Evolutionary conservation across 768 basidiomycete species (phyloP).

Genomic region (Serendipita indica): DNA sequence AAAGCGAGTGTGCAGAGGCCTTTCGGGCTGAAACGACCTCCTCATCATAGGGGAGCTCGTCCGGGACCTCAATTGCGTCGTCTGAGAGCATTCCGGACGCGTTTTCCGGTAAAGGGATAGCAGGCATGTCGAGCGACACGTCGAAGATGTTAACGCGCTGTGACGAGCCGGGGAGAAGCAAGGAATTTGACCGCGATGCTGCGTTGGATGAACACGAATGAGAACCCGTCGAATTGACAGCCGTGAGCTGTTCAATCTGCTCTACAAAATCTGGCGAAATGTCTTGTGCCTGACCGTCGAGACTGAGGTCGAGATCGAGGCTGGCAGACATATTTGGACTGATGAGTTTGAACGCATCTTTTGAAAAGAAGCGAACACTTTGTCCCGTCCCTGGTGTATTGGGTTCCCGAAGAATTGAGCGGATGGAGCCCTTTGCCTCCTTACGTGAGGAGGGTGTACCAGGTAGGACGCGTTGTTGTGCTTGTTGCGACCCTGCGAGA

Average conservation of each 20-base stretch:
- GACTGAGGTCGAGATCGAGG: constrained; percentile 7
- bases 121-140: constrained; percentile 40
- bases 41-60: no score
- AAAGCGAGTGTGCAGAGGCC: not conserved
- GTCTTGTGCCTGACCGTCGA: not conserved
- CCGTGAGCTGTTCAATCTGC: constrained; percentile 5
- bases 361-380: constrained; percentile 64
- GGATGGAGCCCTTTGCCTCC: constrained; percentile 33
- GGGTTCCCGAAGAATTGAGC: constrained; percentile 57
- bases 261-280: not conserved
- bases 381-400: constrained; percentile 65
- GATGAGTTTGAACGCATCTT: constrained; percentile 48
- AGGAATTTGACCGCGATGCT: constrained; percentile 16
- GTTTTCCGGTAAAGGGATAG: constrained; percentile 25
- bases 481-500: not conserved
- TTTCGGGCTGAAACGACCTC: not conserved
- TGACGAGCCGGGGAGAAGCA: constrained; percentile 17
- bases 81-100: constrained; percentile 21
- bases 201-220: constrained; percentile 1
- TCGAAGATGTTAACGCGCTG: constrained; percentile 36
- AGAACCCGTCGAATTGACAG: not conserved
- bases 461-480: not conserved
- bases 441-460: not conserved
- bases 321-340: constrained; percentile 43
- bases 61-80: constrained; percentile 26